A percentile compares a stretch with the other conserved stretches of the same genome.
Conservation (phyloP, 805 yeast species). For the Kregervanrija pseudodelftensis region DNA sequence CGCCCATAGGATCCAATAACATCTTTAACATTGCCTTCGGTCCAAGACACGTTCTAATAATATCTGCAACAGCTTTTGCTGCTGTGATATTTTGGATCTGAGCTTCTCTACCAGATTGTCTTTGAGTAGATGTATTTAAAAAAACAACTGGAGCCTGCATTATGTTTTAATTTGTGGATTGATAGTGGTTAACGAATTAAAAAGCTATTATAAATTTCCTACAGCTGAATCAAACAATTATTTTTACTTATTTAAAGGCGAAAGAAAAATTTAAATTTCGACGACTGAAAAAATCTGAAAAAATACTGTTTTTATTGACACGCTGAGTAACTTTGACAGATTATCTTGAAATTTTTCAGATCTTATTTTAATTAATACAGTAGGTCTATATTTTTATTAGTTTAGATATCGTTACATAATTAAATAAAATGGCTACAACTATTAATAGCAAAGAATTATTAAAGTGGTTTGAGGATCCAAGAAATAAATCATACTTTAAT, state of each 20-base stretch:
- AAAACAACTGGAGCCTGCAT: constrained; percentile 86
- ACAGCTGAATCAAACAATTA: too few relatives aligned
- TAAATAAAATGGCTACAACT: constrained; percentile 26
- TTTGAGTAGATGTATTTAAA: constrained; percentile 81
- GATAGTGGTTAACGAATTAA: too few relatives aligned
- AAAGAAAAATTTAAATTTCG: too few relatives aligned
- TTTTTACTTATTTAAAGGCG: too few relatives aligned
- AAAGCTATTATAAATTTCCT: too few relatives aligned
- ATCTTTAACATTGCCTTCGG: constrained; percentile 99
- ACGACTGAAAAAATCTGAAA: not conserved
- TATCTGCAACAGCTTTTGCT: constrained; percentile 98
- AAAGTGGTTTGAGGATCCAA: constrained; percentile 44
- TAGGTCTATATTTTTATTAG: too few relatives aligned
- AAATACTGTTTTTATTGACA: not conserved
- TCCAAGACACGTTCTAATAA: constrained; percentile 94
- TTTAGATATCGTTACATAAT: too few relatives aligned
- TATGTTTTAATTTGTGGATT: not conserved
- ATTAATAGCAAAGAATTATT: constrained; percentile 25
- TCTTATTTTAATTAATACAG: too few relatives aligned
- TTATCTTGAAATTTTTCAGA: too few relatives aligned
- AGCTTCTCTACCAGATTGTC: constrained; percentile 96
- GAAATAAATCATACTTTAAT: constrained; percentile 48
- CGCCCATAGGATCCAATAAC: constrained; percentile 95
- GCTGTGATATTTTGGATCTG: constrained; percentile 96
- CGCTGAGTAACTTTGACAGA: not conserved